Evolutionary conservation across 257 asterid species (phyloP), one percentile per base, ranked within the genome.

Genomic region (Euphrasia confusa): DNA sequence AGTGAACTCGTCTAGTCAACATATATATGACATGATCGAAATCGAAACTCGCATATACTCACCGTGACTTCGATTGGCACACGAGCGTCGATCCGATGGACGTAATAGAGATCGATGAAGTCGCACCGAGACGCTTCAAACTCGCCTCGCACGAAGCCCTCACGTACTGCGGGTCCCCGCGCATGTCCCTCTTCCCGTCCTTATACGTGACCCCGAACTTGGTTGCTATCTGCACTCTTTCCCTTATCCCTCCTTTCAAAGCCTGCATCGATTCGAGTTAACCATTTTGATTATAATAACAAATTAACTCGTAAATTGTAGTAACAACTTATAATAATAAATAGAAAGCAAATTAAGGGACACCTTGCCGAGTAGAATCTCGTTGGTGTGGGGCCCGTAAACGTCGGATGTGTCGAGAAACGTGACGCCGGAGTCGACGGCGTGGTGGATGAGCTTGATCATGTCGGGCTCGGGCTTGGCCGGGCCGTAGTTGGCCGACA

Each of bases 401-500:
- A n/a, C n/a, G n/a, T n/a, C n/a, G n/a, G n/a, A n/a, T n/a, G n/a
- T n/a, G 54, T 48, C 54, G 21, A 48, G 15, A 48, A 48, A 48
- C 6, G 54, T 48, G 15, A 48, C 9, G 5, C 54, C 50, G 7
- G 50, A 45, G 17, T 45, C 3, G 50, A 45, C 1, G 50, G 50
- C 50, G 50, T 45, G 50, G 54, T 48, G 54, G 54, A 48, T 48
- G 54, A 48, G 54, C 7, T 48, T 48, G 54, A 48, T 48, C 54
- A 48, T 48, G 14, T 48, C 54, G 24, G 24, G 2, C 24, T 48
- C 24, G 24, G 54, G 54, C 54, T 48, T 48, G 24, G 54, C 4
- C 54, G 54, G 24, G 9, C 54, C 54, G 54, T 48, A 48, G 54
- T 14, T 14, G 54, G 3, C 54, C 15, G 54, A n/a, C 54, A 48